Percentiles rank a stretch among this genome's conserved stretches.
These are phyloP conservation scores for Groenewaldozyma sp. DNA, from an alignment of 1,139 yeast species.

Conservation along the genomic window DNA sequence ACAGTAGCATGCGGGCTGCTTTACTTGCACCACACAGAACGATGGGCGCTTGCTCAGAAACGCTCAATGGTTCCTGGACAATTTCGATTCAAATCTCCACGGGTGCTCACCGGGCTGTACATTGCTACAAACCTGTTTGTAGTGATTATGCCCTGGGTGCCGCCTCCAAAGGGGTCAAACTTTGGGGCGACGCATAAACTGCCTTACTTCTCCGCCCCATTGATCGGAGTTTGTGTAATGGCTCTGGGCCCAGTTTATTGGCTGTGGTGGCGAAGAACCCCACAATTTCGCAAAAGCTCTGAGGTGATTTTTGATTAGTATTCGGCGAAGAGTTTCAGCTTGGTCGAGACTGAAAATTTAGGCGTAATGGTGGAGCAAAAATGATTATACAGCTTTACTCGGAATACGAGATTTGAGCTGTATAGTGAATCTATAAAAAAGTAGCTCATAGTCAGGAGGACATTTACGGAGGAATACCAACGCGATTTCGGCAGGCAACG, in stretches of 20 bases:
- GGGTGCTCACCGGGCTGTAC: slow-evolving; percentile 31
- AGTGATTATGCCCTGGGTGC: slow-evolving; percentile 49
- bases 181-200: slow-evolving; percentile 20
- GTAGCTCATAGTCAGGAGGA: no score
- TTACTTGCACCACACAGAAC: slow-evolving; percentile 35
- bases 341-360: no score
- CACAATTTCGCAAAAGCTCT: no score
- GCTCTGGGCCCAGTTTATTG: slow-evolving; percentile 40
- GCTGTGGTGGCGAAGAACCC: slow-evolving; percentile 23
- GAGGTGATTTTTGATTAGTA: no score
- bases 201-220: slow-evolving; percentile 53
- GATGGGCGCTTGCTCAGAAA: neutral
- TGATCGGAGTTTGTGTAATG: slow-evolving; percentile 42
- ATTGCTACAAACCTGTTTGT: slow-evolving; percentile 43
- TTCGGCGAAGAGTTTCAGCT: no score
- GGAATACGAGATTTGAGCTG: no score
- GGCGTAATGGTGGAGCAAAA: no score
- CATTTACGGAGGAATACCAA: no score
- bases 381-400: no score
- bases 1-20: slow-evolving; percentile 62
- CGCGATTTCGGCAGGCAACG: no score
- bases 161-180: slow-evolving; percentile 33
- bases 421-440: no score
- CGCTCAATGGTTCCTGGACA: neutral
- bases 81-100: slow-evolving; percentile 30